Evolutionary conservation across 2,329 filamentous ascomycete genomes (phyloP).

Genomic region (Aspergillus brasiliensis): DNA sequence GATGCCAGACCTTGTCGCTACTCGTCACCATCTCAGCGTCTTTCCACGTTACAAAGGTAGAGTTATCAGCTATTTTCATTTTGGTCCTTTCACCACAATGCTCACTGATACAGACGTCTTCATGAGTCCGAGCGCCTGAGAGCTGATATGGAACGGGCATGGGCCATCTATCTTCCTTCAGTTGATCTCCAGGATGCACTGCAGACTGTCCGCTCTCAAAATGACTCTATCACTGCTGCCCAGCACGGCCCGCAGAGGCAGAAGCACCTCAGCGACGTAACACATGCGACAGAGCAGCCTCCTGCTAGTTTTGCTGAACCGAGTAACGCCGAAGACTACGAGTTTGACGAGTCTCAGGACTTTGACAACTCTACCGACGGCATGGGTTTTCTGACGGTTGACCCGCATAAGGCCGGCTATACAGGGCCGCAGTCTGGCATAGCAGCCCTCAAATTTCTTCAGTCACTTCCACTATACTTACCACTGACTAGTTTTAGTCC

Average conservation of each 20-base stretch:
- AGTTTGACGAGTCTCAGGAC: conserved; percentile 25
- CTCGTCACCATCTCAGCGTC: conserved; percentile 20
- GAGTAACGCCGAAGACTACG: conserved; percentile 24
- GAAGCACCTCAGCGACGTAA: conserved; percentile 15
- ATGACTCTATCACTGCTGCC: neutral
- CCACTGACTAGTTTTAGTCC: conserved; percentile 20
- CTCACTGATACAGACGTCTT: conserved; percentile 11
- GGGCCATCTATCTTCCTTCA: conserved; percentile 17
- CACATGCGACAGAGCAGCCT: conserved; percentile 21
- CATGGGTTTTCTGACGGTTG: conserved; percentile 22
- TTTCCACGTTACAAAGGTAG: conserved; percentile 20
- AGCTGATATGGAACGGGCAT: conserved; percentile 19
- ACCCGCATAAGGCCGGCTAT: conserved; percentile 22
- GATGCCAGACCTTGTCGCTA: conserved; percentile 22
- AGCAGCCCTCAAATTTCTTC: conserved; percentile 21
- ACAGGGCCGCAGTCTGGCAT: conserved; percentile 22
- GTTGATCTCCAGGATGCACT: conserved; percentile 22
- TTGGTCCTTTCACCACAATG: neutral
- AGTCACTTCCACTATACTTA: conserved; percentile 22
- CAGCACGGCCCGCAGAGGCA: conserved; percentile 8
- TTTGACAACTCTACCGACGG: conserved; percentile 24
- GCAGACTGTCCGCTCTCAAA: conserved; percentile 10
- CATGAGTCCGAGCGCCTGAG: conserved; percentile 16
- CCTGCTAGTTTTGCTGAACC: conserved; percentile 18
- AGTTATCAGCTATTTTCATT: neutral